phyloP scores from a whole-genome alignment of 139 green algal genomes.

The Chlorokybus atmophyticus region DNA sequence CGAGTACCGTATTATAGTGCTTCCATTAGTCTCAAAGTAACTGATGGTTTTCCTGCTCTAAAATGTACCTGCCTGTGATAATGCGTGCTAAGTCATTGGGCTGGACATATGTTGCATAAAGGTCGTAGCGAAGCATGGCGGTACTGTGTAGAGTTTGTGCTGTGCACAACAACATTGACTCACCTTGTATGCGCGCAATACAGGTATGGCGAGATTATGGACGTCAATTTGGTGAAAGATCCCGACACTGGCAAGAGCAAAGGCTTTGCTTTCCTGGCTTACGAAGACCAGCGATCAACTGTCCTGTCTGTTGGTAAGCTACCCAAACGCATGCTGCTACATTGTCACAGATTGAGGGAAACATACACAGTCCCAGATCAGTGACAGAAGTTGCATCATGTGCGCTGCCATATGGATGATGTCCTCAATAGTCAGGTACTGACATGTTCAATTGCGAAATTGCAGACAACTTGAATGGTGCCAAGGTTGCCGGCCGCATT shows the following conservation, averaged over 20 bases:
- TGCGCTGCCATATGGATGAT: no score
- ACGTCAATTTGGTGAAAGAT: slow-evolving; percentile 73
- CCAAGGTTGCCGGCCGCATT: slow-evolving; percentile 58
- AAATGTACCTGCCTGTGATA: neutral
- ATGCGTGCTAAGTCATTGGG: neutral
- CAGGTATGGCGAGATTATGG: slow-evolving; percentile 93
- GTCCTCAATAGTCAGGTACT: no score
- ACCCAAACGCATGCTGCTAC: no score
- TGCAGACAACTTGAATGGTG: slow-evolving; percentile 87
- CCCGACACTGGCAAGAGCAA: slow-evolving; percentile 54
- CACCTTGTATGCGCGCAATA: no score
- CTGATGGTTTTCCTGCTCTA: neutral
- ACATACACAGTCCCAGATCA: no score
- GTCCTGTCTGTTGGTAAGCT: slow-evolving; percentile 65
- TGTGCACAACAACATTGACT: no score
- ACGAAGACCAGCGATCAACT: slow-evolving; percentile 94
- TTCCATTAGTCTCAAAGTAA: neutral
- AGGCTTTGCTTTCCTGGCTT: slow-evolving; percentile 88
- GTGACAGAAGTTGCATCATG: no score
- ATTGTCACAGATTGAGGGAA: no score
- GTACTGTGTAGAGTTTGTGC: no score
- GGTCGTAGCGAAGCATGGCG: no score
- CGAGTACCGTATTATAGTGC: no score
- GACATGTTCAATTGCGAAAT: neutral
- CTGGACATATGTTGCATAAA: no score